These are phyloP conservation scores for Diaporthe citriasiana DNA, from an alignment of 2,329 filamentous ascomycete genomes.

Conservation along the genomic window DNA sequence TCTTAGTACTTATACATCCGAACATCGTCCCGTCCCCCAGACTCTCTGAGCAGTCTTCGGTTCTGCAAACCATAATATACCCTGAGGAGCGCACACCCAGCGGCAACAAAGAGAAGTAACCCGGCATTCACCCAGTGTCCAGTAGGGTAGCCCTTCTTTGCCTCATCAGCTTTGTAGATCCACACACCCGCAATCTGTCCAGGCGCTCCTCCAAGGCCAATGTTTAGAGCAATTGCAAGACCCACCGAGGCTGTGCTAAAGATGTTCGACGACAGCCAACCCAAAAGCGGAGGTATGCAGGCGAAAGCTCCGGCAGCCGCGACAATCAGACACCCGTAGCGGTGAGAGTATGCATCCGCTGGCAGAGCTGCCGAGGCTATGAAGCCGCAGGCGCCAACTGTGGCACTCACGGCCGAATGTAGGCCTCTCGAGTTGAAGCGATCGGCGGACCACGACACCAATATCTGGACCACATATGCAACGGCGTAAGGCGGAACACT, in stretches of 20 bases:
- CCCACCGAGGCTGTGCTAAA: constrained; percentile 75
- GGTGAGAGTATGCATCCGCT: constrained; percentile 67
- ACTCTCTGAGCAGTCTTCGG: constrained; percentile 51
- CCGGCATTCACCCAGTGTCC: constrained; percentile 78
- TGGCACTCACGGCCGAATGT: constrained; percentile 59
- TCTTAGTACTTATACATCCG: constrained; percentile 58
- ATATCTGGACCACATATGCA: constrained; percentile 57
- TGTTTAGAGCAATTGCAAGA: constrained; percentile 78
- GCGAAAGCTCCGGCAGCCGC: constrained; percentile 77
- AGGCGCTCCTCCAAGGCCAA: constrained; percentile 74
- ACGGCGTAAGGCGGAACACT: constrained; percentile 78
- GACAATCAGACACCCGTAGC: constrained; percentile 80
- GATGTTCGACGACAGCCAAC: constrained; percentile 79
- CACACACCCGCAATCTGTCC: constrained; percentile 81
- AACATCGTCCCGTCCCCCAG: constrained; percentile 50
- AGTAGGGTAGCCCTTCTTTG: constrained; percentile 73
- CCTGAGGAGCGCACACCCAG: constrained; percentile 67
- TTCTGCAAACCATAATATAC: constrained; percentile 69
- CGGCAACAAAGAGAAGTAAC: constrained; percentile 70
- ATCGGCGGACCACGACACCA: constrained; percentile 73
- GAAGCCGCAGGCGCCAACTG: constrained; percentile 64
- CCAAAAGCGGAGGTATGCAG: constrained; percentile 77
- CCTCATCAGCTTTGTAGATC: constrained; percentile 78
- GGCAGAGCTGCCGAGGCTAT: constrained; percentile 75
- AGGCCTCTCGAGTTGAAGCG: constrained; percentile 68